These are phyloP conservation scores for Suillus subalutaceus DNA, from an alignment of 768 basidiomycete species.

Conservation along the genomic window DNA sequence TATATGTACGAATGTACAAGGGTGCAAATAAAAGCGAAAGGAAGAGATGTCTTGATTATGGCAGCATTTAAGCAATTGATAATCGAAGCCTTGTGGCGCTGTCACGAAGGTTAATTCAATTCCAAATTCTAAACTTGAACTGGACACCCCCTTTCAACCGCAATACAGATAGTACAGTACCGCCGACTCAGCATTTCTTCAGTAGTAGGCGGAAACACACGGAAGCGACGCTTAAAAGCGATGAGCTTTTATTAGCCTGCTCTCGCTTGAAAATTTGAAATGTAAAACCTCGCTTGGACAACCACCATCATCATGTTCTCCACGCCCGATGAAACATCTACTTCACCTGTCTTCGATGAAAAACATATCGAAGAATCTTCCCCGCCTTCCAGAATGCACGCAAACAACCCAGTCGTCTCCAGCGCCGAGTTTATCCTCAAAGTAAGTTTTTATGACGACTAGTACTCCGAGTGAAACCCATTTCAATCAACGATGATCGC, in stretches of 20 bases:
- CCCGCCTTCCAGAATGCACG: conserved; percentile 13
- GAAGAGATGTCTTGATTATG: no score
- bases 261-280: not conserved
- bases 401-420: conserved; percentile 59
- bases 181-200: not conserved
- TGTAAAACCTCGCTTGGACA: not conserved
- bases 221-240: not conserved
- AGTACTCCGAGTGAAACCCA: not conserved
- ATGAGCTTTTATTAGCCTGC: not conserved
- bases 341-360: conserved; percentile 11
- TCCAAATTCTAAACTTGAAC: not conserved
- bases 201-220: not conserved
- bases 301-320: not conserved
- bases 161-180: not conserved
- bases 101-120: conserved; percentile 2
- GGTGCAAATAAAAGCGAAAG: no score
- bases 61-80: not conserved
- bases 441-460: conserved; percentile 37
- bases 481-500: not conserved
- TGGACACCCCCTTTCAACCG: not conserved
- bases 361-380: conserved; percentile 15
- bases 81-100: not conserved
- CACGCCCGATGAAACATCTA: not conserved
- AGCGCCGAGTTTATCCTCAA: conserved; percentile 60
- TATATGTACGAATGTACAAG: no score